Evolutionary conservation across 2,329 filamentous ascomycete genomes (phyloP), one percentile per base, ranked within the genome.

Genomic region (Verticillium nonalfalfae): DNA sequence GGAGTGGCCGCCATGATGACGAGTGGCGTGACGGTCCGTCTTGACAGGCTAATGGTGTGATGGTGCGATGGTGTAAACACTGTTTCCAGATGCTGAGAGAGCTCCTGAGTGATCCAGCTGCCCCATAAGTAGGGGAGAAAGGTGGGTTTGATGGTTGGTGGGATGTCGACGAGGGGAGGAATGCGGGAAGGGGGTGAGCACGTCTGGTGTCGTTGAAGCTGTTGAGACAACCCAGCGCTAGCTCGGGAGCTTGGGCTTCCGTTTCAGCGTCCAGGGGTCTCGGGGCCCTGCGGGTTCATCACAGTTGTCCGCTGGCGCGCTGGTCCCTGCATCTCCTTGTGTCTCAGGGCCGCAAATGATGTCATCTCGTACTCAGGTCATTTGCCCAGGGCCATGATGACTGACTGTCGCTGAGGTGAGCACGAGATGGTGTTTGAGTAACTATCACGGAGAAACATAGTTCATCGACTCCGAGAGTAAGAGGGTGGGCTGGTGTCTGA

Each of bases 1-100:
- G 57, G 59, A 11, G 64, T 59, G 26, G 64, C 57, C 7, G 64
- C 59, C 64, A 66, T 66, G 56, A 10, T 50, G 39, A 45, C 15
- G 39, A 15, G 15, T 15, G 39, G 15, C 15, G 39, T n/a, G 5
- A 7, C 15, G 14, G 39, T 15, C n/a, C 26, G 26, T 31, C 26
- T 31, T 31, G 26, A 31, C 4, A 5, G 26, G 26, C 26, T 21
- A 4, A 31, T 31, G 26, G 26, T 31, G 26, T 31, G 26, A 18
- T n/a, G 45, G 45, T 52, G 45, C 1, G 9, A 4, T 2, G 15
- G 18, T 21, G 18, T 7, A 36, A 7, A 36, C 11, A 11, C 35
- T 10, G 35, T 36, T 10, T 36, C 35, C 35, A 36, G 35, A 13
- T 36, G 13, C 13, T 36, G 35, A 36, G 35, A 10, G 35, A 9